phyloP scores from a whole-genome alignment of 108 stramenopile genomes.

The Mediolabrus comicus region DNA sequence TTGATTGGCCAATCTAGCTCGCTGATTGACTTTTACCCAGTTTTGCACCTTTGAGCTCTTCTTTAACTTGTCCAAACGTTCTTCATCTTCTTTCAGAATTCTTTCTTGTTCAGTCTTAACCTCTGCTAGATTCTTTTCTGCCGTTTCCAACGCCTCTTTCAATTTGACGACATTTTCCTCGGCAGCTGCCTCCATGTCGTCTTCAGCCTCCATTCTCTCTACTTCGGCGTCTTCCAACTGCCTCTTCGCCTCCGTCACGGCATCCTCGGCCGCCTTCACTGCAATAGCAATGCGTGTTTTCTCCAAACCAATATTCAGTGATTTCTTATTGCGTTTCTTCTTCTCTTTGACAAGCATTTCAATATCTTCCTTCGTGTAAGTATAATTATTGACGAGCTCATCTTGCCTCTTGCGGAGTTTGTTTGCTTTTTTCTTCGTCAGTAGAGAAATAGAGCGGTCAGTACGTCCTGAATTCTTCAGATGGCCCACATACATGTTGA shows the following conservation, averaged over 20 bases:
- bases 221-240: constrained; percentile 60
- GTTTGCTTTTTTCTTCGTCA: constrained; percentile 68
- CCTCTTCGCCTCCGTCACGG: constrained; percentile 45
- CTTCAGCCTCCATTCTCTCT: constrained; percentile 41
- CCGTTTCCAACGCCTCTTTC: constrained; percentile 47
- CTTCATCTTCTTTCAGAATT: constrained; percentile 50
- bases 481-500: constrained; percentile 61
- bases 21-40: constrained; percentile 87
- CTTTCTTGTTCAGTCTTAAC: constrained; percentile 51
- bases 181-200: constrained; percentile 23
- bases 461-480: constrained; percentile 59
- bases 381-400: constrained; percentile 78
- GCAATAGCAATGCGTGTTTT: constrained; percentile 76
- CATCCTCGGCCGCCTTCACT: constrained; percentile 69
- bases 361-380: constrained; percentile 81
- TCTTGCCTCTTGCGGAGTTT: constrained; percentile 75
- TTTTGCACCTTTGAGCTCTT: constrained; percentile 61
- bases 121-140: constrained; percentile 52
- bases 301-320: constrained; percentile 72
- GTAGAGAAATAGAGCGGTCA: constrained; percentile 30
- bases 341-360: constrained; percentile 63
- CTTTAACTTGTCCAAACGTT: constrained; percentile 56
- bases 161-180: constrained; percentile 31
- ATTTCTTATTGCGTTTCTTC: constrained; percentile 65
- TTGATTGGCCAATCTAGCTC: constrained; percentile 69